Conservation (phyloP, 2,329 filamentous ascomycete genomes). For the Penicillium corylophilum region DNA sequence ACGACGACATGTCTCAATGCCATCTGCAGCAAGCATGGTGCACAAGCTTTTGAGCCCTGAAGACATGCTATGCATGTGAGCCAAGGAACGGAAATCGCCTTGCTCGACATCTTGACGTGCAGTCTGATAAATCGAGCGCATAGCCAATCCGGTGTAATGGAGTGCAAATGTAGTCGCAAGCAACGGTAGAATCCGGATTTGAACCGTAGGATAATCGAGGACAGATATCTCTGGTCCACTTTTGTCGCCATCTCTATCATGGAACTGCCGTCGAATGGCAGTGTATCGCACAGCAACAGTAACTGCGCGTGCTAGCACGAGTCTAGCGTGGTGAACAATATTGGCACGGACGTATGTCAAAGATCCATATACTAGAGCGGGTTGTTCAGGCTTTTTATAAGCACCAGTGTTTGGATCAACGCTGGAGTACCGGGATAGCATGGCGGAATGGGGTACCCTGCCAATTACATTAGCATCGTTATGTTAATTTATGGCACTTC, state of each 20-base stretch:
- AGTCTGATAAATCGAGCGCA: slow-evolving; percentile 50
- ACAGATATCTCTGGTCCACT: slow-evolving; percentile 50
- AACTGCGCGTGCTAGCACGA: slow-evolving; percentile 54
- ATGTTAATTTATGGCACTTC: not conserved
- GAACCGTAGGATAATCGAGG: slow-evolving; percentile 55
- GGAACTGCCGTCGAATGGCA: slow-evolving; percentile 51
- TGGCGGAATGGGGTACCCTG: slow-evolving; percentile 48
- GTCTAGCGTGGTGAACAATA: slow-evolving; percentile 47
- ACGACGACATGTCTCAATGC: slow-evolving; percentile 54
- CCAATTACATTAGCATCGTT: not conserved
- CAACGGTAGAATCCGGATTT: slow-evolving; percentile 54
- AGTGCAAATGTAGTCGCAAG: slow-evolving; percentile 55
- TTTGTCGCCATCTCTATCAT: slow-evolving; percentile 51
- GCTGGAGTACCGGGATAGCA: slow-evolving; percentile 51
- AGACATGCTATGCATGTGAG: slow-evolving; percentile 55
- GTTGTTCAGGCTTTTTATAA: slow-evolving; percentile 49
- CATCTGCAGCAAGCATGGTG: slow-evolving; percentile 54
- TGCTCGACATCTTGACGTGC: slow-evolving; percentile 48
- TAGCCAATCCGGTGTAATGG: slow-evolving; percentile 46
- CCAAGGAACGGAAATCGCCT: slow-evolving; percentile 50
- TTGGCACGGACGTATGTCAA: slow-evolving; percentile 50
- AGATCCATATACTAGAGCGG: slow-evolving; percentile 52
- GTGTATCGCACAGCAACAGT: slow-evolving; percentile 54
- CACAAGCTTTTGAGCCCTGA: slow-evolving; percentile 56
- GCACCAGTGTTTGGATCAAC: slow-evolving; percentile 48